phyloP scores from a whole-genome alignment of 345 rosid species.

The Lepidium aucheri region DNA sequence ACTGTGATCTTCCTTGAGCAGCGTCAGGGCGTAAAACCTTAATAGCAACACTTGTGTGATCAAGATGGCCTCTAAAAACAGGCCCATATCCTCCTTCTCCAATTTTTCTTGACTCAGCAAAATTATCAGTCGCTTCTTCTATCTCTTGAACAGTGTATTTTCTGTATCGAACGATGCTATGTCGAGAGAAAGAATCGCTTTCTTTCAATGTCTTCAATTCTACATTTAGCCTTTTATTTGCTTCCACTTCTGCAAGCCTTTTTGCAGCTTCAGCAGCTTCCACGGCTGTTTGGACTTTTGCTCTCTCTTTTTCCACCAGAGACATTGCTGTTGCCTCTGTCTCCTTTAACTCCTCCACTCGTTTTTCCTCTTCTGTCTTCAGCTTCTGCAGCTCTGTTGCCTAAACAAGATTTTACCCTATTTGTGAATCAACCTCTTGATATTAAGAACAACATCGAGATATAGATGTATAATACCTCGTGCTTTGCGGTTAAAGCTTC shows the following conservation, averaged over 20 bases:
- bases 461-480: conserved; percentile 35
- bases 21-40: conserved; percentile 92
- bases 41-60: conserved; percentile 79
- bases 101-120: conserved; percentile 44
- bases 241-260: conserved; percentile 51
- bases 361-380: conserved; percentile 56
- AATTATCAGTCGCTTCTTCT: conserved; percentile 56
- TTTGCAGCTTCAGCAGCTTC: conserved; percentile 74
- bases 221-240: conserved; percentile 36
- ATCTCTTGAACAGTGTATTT: conserved; percentile 70
- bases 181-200: conserved; percentile 20
- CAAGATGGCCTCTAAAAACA: conserved; percentile 72
- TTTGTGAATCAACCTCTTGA: background rate
- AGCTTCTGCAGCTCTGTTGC: conserved; percentile 57
- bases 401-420: conserved; percentile 25
- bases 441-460: background rate
- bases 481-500: conserved; percentile 81
- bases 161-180: conserved; percentile 44
- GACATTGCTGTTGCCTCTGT: conserved; percentile 67
- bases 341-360: conserved; percentile 47
- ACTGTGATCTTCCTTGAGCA: conserved; percentile 86
- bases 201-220: conserved; percentile 47
- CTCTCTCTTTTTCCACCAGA: conserved; percentile 50
- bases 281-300: conserved; percentile 49
- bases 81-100: conserved; percentile 99